These are phyloP conservation scores for Rheum nobile DNA, from an alignment of 148 eudicot species.

Conservation along the genomic window DNA sequence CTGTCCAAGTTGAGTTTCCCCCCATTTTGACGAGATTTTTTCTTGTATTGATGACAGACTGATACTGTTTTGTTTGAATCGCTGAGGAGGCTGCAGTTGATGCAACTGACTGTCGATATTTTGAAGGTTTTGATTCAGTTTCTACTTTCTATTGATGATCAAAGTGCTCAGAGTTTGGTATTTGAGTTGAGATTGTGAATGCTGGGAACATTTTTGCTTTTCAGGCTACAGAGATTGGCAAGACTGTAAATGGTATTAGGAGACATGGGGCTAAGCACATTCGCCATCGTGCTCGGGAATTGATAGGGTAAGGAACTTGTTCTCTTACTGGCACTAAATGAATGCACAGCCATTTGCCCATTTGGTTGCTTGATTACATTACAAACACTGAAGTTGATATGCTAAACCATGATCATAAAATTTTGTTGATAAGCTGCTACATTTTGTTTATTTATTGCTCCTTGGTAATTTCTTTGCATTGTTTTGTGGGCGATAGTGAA, in stretches of 20 bases:
- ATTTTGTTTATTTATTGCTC: not conserved
- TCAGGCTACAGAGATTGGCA: conserved; percentile 92
- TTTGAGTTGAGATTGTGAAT: not conserved
- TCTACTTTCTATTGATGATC: not conserved
- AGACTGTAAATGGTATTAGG: conserved; percentile 57
- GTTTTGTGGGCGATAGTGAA: conserved; percentile 31
- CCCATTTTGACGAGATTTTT: not conserved
- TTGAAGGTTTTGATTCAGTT: conserved; percentile 46
- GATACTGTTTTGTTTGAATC: conserved; percentile 58
- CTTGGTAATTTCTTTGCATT: not conserved
- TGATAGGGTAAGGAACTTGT: conserved; percentile 50
- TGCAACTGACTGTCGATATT: conserved; percentile 63
- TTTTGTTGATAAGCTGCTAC: not conserved
- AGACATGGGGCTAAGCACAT: conserved; percentile 55
- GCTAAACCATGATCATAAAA: not conserved
- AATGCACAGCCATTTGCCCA: not conserved
- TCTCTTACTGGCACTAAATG: not conserved
- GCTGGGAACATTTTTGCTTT: not conserved
- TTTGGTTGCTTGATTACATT: not conserved
- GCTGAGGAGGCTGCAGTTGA: conserved; percentile 71
- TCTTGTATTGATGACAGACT: conserved; percentile 36
- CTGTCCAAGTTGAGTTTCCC: not conserved
- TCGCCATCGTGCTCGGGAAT: conserved; percentile 43
- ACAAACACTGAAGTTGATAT: not conserved
- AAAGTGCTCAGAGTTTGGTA: not conserved